Evolutionary conservation across 1,139 yeast species (phyloP), one percentile per base, ranked within the genome.

Genomic region (Geotrichum restrictum): DNA sequence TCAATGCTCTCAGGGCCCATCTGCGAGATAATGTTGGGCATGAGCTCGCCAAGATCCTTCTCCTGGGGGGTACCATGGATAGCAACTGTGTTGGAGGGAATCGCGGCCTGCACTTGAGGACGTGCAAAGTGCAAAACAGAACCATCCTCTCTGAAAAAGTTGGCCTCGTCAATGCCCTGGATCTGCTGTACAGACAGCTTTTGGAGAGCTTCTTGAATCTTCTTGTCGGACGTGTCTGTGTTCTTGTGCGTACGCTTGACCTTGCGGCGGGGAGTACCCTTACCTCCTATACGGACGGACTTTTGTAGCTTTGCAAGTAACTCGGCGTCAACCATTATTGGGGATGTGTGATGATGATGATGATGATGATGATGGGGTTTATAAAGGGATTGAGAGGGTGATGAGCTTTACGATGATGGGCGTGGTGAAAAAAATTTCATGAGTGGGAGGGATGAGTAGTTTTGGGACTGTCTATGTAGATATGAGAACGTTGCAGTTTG

Each of bases 61-160:
- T 88, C 95, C 75, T 88, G 95, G 60, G 96, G 89, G 75, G 83
- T 83, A 73, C 98, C 98, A 73, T 89, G 86, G 80, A 93, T 85
- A 64, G 95, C 95, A 73, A 86, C 87, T 60, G 96, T 86, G 83
- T 93, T 91, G 79, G 85, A 80, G 66, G 85, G 85, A 66, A 88
- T 83, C 63, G 96, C 89, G 63, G 89, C 89, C 78, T 91, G 97
- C 62, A 91, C 95, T 76, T 89, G 88, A 62, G 88, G 95, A 75
- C 93, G 84, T 80, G 86, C 83, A 81, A 93, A 89, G 79, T 91
- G 97, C 74, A 91, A 78, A 62, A 93, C 97, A 72, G 84, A 85
- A 69, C 98, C 97, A 74, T 91, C 96, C 62, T 89, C 96, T 75
- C 79, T 86, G 85, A 93, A 91, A 80, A 93, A 88, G 82, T 91